Base-by-base conservation (phyloP, 2,329 filamentous ascomycete genomes). In the Hypoxylon sp. region DNA sequence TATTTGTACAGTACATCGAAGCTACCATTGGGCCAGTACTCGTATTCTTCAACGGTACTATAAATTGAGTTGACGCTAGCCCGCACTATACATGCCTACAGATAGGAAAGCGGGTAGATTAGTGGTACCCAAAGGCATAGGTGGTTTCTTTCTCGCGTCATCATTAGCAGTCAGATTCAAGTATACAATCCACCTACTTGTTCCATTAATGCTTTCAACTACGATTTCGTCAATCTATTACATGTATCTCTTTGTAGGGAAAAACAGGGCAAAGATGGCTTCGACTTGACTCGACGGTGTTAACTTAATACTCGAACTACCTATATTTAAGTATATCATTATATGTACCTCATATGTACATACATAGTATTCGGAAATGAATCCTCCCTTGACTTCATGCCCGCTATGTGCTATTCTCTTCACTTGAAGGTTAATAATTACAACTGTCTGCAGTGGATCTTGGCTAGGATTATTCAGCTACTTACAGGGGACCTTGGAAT, bases 161-260 rank as follows among this genome's bases (percentile, higher is more conserved):
- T 68, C 62, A 70, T 70, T 68, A 65, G 61, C 50, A 41, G 61
- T 60, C 52, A 50, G 57, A 64, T 60, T 62, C 50, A 64, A 36
- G 14, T 55, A 64, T 55, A 64, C 34, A 58, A 64, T 60, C 51
- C 55, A 50, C 32, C 21, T 60, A 36, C 21, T 36, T 50, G 30
- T 21, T 5, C 36, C 25, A 58, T 45, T 30, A 45, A 60, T 25
- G 57, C 48, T 45, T 52, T 45, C 25, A 19, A 45, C 17, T 34
- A 48, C 17, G 23, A 55, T 49, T 14, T 51, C 38, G 14, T 59
- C 21, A 48, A 46, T 45, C 17, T 13, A 58, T 51, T 55, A 17
- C n/a, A 50, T 13, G n/a, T 53, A 48, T 48, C n/a, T 59, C 28
- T 52, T 57, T 19, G 30, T 36, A 56, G 43, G 36, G 6, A 30